A percentile compares a stretch with the other conserved stretches of the same genome.
Evolutionary conservation across 495 filamentous ascomycete species (phyloP).

Genomic region (Apodospora peruviana): DNA sequence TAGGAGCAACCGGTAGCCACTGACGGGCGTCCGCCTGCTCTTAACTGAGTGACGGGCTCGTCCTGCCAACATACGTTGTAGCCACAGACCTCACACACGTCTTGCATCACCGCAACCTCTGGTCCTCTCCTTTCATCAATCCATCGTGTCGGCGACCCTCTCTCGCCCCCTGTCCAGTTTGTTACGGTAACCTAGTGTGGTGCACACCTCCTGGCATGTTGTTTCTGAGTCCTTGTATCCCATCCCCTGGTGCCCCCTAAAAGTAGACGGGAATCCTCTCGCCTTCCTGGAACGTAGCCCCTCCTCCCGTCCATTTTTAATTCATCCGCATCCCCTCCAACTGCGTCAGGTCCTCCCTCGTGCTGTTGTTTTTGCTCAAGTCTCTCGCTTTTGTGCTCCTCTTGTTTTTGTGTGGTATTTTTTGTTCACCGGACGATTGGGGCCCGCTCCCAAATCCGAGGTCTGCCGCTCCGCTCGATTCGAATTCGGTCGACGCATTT

Average conservation of each 20-base stretch:
- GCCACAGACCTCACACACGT: conserved; percentile 25
- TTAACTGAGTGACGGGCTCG: conserved; percentile 1
- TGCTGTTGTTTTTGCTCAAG: background rate
- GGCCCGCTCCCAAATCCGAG: no score
- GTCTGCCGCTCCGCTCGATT: background rate
- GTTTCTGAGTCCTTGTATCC: no score
- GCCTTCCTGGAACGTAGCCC: conserved; percentile 19
- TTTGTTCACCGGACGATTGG: background rate
- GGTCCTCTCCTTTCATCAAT: conserved; percentile 23
- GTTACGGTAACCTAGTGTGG: conserved; percentile 5
- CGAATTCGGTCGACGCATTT: background rate
- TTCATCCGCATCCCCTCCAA: conserved; percentile 6
- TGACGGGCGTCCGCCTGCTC: conserved; percentile 9
- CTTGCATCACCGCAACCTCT: conserved; percentile 24
- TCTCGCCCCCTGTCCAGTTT: no score
- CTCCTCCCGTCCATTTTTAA: conserved; percentile 14
- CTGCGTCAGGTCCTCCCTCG: background rate
- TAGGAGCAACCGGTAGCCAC: no score
- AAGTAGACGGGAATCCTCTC: conserved; percentile 12
- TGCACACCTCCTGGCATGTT: conserved; percentile 1
- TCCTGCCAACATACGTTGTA: conserved; percentile 19
- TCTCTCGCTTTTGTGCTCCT: conserved; percentile 7
- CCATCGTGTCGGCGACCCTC: background rate
- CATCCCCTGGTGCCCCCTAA: conserved; percentile 19
- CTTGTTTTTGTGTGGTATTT: background rate